A percentile compares a stretch with the other conserved stretches of the same genome.
Conservation (phyloP, 257 asterid genomes). For the Rehmannia glutinosa region DNA sequence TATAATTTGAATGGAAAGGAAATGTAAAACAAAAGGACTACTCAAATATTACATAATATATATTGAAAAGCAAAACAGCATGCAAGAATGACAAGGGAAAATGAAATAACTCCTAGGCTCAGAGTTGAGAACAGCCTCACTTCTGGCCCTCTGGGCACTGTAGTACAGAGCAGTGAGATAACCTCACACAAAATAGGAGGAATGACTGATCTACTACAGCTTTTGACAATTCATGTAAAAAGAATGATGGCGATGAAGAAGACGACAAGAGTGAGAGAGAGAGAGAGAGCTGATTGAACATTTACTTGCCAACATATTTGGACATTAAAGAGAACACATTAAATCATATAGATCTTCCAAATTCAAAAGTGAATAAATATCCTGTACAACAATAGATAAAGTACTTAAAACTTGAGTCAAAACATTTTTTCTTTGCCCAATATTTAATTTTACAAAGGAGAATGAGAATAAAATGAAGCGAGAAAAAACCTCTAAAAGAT, state of each 20-base stretch:
- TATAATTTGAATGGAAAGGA: slow-evolving; percentile 21
- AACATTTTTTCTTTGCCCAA: too few species aligned
- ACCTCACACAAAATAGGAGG: neutral
- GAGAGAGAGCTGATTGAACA: neutral
- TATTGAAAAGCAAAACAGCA: slow-evolving; percentile 11
- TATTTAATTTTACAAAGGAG: neutral
- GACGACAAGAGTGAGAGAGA: too few species aligned
- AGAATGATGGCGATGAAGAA: too few species aligned
- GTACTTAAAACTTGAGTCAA: neutral
- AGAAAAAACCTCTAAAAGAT: too few species aligned
- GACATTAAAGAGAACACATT: too few species aligned
- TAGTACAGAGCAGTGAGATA: neutral
- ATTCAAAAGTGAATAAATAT: neutral
- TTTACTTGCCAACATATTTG: neutral
- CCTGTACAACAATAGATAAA: neutral
- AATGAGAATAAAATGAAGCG: too few species aligned
- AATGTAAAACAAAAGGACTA: neutral
- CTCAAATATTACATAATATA: neutral
- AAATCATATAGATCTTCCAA: neutral
- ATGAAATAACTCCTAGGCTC: neutral
- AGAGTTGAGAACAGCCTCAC: slow-evolving; percentile 1
- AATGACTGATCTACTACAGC: neutral
- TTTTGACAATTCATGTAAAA: neutral
- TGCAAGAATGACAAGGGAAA: neutral
- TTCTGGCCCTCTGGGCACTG: neutral